Percentiles rank a stretch among this genome's conserved stretches.
phyloP scores from a whole-genome alignment of 805 yeast species.

The Citeromyces matritensis region DNA sequence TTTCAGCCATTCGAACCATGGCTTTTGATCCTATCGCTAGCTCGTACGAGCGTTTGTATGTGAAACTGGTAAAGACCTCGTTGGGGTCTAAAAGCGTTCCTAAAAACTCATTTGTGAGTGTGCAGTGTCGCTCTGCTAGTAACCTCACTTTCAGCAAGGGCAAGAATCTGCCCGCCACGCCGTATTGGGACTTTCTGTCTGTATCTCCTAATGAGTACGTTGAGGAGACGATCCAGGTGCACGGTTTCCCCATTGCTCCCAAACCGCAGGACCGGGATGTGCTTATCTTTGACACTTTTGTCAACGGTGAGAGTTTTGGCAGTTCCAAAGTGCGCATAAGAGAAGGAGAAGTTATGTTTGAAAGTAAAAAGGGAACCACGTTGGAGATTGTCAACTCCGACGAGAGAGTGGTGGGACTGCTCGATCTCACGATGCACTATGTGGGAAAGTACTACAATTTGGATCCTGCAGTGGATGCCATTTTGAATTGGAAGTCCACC shows the following conservation, averaged over 20 bases:
- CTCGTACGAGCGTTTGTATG: slow-evolving; percentile 43
- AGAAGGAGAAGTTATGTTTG: slow-evolving; percentile 10
- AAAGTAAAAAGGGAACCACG: slow-evolving; percentile 26
- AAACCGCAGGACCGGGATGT: slow-evolving; percentile 33
- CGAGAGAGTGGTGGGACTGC: slow-evolving; percentile 16
- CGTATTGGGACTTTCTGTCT: slow-evolving; percentile 58
- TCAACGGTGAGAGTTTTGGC: slow-evolving; percentile 51
- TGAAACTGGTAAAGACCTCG: slow-evolving; percentile 36
- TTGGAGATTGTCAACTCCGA: slow-evolving; percentile 28
- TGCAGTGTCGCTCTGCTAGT: slow-evolving; percentile 37
- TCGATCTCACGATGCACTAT: slow-evolving; percentile 46
- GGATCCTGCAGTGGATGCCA: slow-evolving; percentile 34
- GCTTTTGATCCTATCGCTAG: slow-evolving; percentile 49
- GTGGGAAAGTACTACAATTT: slow-evolving; percentile 55
- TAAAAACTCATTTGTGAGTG: slow-evolving; percentile 29
- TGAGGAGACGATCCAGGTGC: slow-evolving; percentile 55
- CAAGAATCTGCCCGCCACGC: slow-evolving; percentile 36
- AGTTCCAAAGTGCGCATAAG: slow-evolving; percentile 31
- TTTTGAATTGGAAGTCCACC: slow-evolving; percentile 37
- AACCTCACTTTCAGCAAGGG: slow-evolving; percentile 49
- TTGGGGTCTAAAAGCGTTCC: slow-evolving; percentile 1
- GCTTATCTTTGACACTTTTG: slow-evolving; percentile 37
- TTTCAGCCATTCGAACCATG: slow-evolving; percentile 50
- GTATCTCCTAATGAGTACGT: slow-evolving; percentile 57
- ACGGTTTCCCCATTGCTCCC: slow-evolving; percentile 33